Base-by-base conservation (phyloP, 139 green algal genomes). In the Tetraselmis chui region DNA sequence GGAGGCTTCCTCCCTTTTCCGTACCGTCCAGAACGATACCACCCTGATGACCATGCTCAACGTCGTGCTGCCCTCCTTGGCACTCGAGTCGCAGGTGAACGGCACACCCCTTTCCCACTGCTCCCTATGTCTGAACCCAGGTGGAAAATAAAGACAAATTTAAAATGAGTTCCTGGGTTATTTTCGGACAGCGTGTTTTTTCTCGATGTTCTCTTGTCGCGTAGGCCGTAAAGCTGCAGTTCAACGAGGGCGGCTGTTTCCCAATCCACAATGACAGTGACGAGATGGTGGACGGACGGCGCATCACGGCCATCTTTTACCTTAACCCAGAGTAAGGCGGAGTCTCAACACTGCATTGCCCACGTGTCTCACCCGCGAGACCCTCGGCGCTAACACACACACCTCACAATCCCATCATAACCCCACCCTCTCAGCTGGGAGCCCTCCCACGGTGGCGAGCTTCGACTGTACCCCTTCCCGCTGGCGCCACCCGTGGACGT, bases 191-290 rank as follows among this genome's bases (percentile, higher is more conserved):
- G n/a, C n/a, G n/a, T n/a, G n/a, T n/a, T n/a, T n/a, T n/a, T n/a
- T n/a, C n/a, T n/a, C n/a, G n/a, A n/a, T n/a, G n/a, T n/a, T n/a
- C n/a, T n/a, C n/a, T n/a, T n/a, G 32, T 5, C 11, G 18, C 31
- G 80, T 78, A 90, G 82, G 89, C 87, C 25, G 93, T 94, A 78
- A 96, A 96, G 88, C 82, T 94, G 83, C 93, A 96, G 87, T 85
- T 83, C 83, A 95, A 94, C 80, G 85, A 80, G 11, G 92, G 92
- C 29, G 92, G 89, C 77, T 94, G 90, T 82, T 97, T 97, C 80
- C 93, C 93, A 5, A 86, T 96, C 5, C 93, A 97, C 86, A 88
- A 85, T 82, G 93, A 97, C 87, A 89, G 78, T 23, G 92, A 95
- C 76, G 87, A 81, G 30, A 76, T 67, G 23, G 79, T 96, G 27